A percentile compares a stretch with the other conserved stretches of the same genome.
phyloP scores from a whole-genome alignment of 2,329 filamentous ascomycete genomes.

The Verticillium longisporum region DNA sequence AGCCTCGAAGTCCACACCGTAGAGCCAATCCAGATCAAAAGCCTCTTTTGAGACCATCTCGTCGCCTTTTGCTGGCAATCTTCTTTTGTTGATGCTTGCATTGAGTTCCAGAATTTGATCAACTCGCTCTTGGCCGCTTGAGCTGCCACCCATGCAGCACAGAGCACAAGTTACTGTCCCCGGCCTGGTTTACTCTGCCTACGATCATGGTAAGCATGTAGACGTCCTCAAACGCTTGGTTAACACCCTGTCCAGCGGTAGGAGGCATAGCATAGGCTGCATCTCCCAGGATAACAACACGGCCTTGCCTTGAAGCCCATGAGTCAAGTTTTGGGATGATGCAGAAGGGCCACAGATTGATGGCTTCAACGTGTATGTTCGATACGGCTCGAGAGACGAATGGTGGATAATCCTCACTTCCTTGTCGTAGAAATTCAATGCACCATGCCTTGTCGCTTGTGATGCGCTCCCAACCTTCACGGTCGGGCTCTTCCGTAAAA shows the following conservation, averaged over 20 bases:
- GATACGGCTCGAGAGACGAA: slow-evolving; percentile 26
- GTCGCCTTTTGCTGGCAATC: neutral
- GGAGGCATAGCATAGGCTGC: slow-evolving; percentile 42
- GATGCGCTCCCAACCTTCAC: slow-evolving; percentile 34
- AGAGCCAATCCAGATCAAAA: slow-evolving; percentile 34
- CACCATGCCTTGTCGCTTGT: slow-evolving; percentile 28
- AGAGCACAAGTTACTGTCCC: neutral
- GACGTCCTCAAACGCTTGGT: slow-evolving; percentile 43
- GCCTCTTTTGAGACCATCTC: slow-evolving; percentile 7
- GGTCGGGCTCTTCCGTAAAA: slow-evolving; percentile 25
- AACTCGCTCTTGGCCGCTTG: neutral
- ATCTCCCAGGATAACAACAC: slow-evolving; percentile 39
- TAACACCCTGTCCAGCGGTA: slow-evolving; percentile 37
- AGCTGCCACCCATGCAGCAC: neutral
- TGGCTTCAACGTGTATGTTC: slow-evolving; percentile 18
- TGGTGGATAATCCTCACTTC: slow-evolving; percentile 26
- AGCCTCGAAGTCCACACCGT: slow-evolving; percentile 27
- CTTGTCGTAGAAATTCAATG: slow-evolving; percentile 24
- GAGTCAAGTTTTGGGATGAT: slow-evolving; percentile 35
- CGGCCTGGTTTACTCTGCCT: neutral
- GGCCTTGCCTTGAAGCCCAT: slow-evolving; percentile 30
- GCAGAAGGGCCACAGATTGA: slow-evolving; percentile 45
- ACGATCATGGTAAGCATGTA: neutral
- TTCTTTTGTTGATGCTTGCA: neutral
- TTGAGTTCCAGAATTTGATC: neutral